Base-by-base conservation (phyloP, 2,329 filamentous ascomycete species). In the Paramyrothecium roridum region DNA sequence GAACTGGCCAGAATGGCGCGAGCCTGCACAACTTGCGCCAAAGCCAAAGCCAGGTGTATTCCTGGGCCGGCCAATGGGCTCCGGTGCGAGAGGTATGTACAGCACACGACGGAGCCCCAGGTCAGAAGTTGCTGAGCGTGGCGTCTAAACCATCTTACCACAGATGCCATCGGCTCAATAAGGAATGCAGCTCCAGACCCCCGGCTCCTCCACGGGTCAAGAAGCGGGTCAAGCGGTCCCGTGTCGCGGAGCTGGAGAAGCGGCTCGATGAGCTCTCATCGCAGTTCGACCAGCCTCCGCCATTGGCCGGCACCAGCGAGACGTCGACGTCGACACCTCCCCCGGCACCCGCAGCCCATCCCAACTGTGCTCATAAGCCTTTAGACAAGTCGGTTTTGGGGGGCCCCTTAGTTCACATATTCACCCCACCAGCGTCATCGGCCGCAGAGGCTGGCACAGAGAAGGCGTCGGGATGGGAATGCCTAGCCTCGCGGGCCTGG, bases 21-120 rank as follows among this genome's bases (percentile, higher is more conserved):
- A 13, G 79, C 79, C 47, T 81, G 79, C 61, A 70, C 70, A 2
- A 80, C 77, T 2, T 81, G 79, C 61, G 79, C 79, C 56, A 79
- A 75, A 60, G 79, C 79, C n/a, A 81, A 81, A 62, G 74, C 77
- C 30, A 71, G 78, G 61, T 81, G 79, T 48, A 74, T 79, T 23
- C 69, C 76, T 0, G 74, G 78, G 3, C 72, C 74, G 11, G 64
- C 66, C 16, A 70, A 65, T 7, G 67, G 63, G 34, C 67, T 70
- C 53, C 76, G 77, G 54, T 81, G 79, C 59, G 78, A 81, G 58
- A 74, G 79, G 78, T 80, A 60, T 63, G 71, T 55, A n/a, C 11
- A 40, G 10, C 26, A 45, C 40, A 13, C 12, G 3, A 16, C 50
- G 22, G 43, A 4, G 47, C 22, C 46, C 20, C 10, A 23, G 20